Evolutionary conservation across 2,329 filamentous ascomycete genomes (phyloP).

Genomic region (Lecanosticta acicola): DNA sequence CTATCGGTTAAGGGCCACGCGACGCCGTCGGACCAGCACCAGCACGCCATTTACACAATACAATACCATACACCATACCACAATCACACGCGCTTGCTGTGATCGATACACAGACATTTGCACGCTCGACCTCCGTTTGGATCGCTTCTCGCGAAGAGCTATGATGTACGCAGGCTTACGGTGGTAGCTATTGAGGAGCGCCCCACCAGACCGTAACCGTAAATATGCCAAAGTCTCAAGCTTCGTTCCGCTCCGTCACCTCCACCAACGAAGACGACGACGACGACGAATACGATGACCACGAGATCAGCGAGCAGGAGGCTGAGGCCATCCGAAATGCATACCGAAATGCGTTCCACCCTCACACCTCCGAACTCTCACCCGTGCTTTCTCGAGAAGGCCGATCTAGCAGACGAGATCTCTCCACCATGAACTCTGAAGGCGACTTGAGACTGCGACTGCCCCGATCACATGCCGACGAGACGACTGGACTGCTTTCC

Average conservation of each 20-base stretch:
- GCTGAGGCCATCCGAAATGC: slow-evolving; percentile 30
- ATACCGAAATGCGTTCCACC: slow-evolving; percentile 27
- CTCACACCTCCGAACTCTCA: slow-evolving; percentile 28
- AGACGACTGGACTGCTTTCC: slow-evolving; percentile 45
- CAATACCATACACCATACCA: neutral
- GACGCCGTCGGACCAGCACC: neutral
- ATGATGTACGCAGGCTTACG: slow-evolving; percentile 1
- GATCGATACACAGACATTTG: neutral
- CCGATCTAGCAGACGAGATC: slow-evolving; percentile 1
- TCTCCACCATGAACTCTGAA: slow-evolving; percentile 27
- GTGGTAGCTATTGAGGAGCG: neutral
- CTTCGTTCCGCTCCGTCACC: slow-evolving; percentile 24
- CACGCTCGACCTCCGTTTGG: neutral
- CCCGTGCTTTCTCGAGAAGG: slow-evolving; percentile 22
- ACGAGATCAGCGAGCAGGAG: slow-evolving; percentile 28
- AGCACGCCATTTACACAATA: neutral
- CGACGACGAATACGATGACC: slow-evolving; percentile 32
- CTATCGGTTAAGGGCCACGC: neutral
- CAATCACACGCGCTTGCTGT: neutral
- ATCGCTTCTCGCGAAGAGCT: neutral
- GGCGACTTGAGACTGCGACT: slow-evolving; percentile 30
- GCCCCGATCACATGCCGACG: slow-evolving; percentile 33
- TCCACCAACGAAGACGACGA: slow-evolving; percentile 33
- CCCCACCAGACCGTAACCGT: slow-evolving; percentile 7
- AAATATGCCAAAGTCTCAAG: slow-evolving; percentile 33